Evolutionary conservation across 202 grass and related monocot species (phyloP).

Genomic region (Zoysia matrella): DNA sequence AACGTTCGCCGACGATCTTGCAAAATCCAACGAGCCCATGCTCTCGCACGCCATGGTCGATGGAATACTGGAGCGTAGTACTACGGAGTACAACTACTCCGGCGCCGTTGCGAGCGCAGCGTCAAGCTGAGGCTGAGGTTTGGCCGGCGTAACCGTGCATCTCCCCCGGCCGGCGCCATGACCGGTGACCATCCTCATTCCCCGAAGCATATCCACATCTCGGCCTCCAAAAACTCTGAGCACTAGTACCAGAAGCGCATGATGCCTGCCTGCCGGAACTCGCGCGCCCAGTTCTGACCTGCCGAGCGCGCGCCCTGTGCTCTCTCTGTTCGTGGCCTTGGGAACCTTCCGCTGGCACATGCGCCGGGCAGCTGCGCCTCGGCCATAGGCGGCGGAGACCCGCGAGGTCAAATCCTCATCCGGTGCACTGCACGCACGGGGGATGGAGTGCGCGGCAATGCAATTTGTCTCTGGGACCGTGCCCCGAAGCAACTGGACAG

Average conservation of each 20-base stretch:
- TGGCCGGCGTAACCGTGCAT: slow-evolving; percentile 24
- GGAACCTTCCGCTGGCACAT: slow-evolving; percentile 49
- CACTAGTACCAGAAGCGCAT: background rate
- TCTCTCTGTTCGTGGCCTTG: background rate
- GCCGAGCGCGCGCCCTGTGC: background rate
- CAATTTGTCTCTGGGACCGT: slow-evolving; percentile 39
- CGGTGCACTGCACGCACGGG: background rate
- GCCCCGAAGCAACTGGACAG: slow-evolving; percentile 54
- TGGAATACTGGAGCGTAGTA: background rate
- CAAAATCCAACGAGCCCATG: slow-evolving; percentile 15
- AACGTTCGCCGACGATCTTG: background rate
- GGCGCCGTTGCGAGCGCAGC: background rate
- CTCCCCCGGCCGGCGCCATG: background rate
- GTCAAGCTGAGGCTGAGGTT: background rate
- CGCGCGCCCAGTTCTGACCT: background rate
- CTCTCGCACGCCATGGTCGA: background rate
- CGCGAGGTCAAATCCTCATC: slow-evolving; percentile 26
- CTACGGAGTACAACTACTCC: background rate
- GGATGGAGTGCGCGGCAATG: background rate
- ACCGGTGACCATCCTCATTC: background rate
- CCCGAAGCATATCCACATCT: slow-evolving; percentile 41
- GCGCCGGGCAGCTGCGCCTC: slow-evolving; percentile 41
- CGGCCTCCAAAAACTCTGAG: background rate
- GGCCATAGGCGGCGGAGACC: background rate
- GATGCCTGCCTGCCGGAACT: background rate